phyloP scores from a whole-genome alignment of 176 grass and related monocot genomes.

The Carex kokanica region DNA sequence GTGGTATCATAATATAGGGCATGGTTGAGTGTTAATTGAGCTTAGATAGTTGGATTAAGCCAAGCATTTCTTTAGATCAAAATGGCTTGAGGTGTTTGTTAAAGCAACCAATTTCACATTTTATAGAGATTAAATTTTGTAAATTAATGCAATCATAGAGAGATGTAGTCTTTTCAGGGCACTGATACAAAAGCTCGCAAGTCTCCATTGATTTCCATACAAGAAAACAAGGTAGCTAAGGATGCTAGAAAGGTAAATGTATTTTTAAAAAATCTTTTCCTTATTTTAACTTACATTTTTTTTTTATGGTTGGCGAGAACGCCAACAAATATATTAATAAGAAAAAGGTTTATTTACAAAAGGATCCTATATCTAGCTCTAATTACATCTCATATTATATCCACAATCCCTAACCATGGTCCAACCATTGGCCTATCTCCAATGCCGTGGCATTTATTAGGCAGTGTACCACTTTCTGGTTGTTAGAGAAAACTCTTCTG shows the following conservation, averaged over 20 bases:
- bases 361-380: too few species aligned
- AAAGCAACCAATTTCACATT: not conserved
- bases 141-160: not conserved
- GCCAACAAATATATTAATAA: too few species aligned
- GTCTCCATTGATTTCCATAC: constrained; percentile 16
- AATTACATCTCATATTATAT: too few species aligned
- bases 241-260: constrained; percentile 22
- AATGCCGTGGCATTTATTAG: too few species aligned
- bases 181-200: not conserved
- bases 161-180: not conserved
- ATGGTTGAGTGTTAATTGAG: not conserved
- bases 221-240: not conserved
- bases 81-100: not conserved
- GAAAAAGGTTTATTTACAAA: too few species aligned
- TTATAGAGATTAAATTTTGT: not conserved
- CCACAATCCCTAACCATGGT: too few species aligned
- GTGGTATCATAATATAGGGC: not conserved
- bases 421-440: too few species aligned
- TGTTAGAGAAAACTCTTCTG: too few species aligned
- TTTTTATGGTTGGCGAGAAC: too few species aligned
- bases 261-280: not conserved
- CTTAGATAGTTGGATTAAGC: not conserved
- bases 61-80: constrained; percentile 6
- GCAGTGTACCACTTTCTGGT: too few species aligned
- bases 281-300: not conserved